phyloP scores from a whole-genome alignment of 768 basidiomycete species.

The Kwoniella sp. region DNA sequence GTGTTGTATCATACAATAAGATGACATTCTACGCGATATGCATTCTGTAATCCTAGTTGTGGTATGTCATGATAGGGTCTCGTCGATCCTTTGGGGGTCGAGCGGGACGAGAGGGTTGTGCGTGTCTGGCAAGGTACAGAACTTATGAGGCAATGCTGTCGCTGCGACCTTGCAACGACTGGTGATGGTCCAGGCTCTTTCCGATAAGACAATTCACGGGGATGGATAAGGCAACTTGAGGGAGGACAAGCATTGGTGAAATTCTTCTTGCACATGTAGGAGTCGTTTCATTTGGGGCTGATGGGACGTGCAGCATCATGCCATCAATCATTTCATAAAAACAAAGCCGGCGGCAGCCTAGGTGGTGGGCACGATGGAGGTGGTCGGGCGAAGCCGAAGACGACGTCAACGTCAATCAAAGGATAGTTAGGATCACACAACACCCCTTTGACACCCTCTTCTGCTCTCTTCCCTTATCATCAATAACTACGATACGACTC shows the following conservation, averaged over 20 bases:
- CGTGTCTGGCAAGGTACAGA: too few species aligned
- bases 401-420: background rate
- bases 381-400: background rate
- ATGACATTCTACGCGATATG: slow-evolving; percentile 1
- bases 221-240: too few species aligned
- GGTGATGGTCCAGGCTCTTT: background rate
- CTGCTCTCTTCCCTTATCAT: background rate
- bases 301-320: background rate
- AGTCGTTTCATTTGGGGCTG: background rate
- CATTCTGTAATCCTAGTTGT: background rate
- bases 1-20: background rate
- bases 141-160: too few species aligned
- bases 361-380: background rate
- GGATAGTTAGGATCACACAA: too few species aligned
- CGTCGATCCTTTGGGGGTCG: background rate
- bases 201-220: background rate
- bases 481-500: too few species aligned
- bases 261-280: too few species aligned
- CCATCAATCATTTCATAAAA: too few species aligned
- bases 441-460: background rate
- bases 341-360: background rate
- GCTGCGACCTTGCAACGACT: too few species aligned
- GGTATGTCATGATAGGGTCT: background rate
- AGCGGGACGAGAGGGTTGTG: background rate
- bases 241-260: too few species aligned